Conservation (phyloP, 306 rosid species). For the Acacia crassicarpa region DNA sequence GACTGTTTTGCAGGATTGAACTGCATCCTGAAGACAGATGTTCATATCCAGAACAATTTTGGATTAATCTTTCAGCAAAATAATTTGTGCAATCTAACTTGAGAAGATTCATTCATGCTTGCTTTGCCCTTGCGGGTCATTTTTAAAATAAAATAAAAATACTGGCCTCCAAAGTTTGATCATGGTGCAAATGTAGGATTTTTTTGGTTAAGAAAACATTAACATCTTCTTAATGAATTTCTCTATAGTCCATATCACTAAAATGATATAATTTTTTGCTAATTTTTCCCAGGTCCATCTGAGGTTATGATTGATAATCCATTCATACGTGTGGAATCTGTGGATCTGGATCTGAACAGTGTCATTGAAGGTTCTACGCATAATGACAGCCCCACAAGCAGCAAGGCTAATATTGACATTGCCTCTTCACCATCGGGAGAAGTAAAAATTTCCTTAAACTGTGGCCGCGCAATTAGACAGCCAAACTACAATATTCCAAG, state of each 20-base stretch:
- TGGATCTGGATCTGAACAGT: slow-evolving; percentile 17
- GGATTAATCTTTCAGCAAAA: background rate
- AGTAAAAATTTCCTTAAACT: slow-evolving; percentile 44
- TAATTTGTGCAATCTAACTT: background rate
- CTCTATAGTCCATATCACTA: background rate
- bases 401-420: slow-evolving; percentile 27
- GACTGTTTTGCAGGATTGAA: background rate
- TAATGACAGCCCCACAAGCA: background rate
- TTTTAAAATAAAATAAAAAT: background rate
- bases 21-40: background rate
- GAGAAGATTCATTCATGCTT: background rate
- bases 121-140: background rate
- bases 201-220: background rate
- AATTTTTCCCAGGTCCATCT: slow-evolving; percentile 27
- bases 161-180: background rate
- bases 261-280: background rate
- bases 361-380: slow-evolving; percentile 12
- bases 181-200: background rate
- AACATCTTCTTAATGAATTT: slow-evolving; percentile 2
- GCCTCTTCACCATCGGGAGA: slow-evolving; percentile 48
- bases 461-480: slow-evolving; percentile 32
- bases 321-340: slow-evolving; percentile 23
- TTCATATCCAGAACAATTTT: background rate
- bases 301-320: slow-evolving; percentile 17
- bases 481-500: slow-evolving; percentile 37